Percentiles rank a stretch among this genome's conserved stretches.
Evolutionary conservation across 176 grass and related monocot genomes (phyloP).

Genomic region (Pontederia crassipes): DNA sequence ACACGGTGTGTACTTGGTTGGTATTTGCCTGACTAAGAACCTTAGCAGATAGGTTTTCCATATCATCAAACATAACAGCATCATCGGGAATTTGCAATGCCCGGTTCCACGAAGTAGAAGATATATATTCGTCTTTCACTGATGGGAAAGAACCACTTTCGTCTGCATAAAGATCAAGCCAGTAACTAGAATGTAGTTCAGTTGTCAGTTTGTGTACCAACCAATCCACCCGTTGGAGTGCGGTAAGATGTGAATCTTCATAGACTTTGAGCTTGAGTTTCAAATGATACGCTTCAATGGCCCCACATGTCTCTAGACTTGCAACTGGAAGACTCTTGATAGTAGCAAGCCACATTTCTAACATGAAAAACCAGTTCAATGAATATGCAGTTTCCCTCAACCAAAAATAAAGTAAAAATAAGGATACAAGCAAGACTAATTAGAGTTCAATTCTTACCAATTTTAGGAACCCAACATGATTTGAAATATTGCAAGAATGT

Average conservation of each 20-base stretch:
- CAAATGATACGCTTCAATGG: conserved; percentile 82
- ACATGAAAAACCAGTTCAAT: conserved; percentile 16
- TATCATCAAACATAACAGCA: conserved; percentile 42
- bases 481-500: conserved; percentile 77
- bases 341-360: conserved; percentile 83
- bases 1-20: conserved; percentile 34
- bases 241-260: conserved; percentile 64
- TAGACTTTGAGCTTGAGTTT: conserved; percentile 86
- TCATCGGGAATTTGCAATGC: conserved; percentile 55
- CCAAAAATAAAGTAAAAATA: neutral
- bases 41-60: conserved; percentile 36
- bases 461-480: conserved; percentile 89
- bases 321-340: conserved; percentile 59
- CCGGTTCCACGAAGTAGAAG: conserved; percentile 81
- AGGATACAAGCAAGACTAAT: neutral
- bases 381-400: neutral
- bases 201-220: conserved; percentile 90
- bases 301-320: conserved; percentile 63
- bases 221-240: conserved; percentile 80
- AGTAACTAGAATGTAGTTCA: conserved; percentile 80
- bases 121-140: conserved; percentile 70
- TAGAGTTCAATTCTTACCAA: conserved; percentile 28
- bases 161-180: conserved; percentile 68
- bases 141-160: conserved; percentile 78
- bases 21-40: conserved; percentile 66